Evolutionary conservation across 352 stramenopile genomes (phyloP), one percentile per base, ranked within the genome.

Genomic region (Phytophthora sansomeana): DNA sequence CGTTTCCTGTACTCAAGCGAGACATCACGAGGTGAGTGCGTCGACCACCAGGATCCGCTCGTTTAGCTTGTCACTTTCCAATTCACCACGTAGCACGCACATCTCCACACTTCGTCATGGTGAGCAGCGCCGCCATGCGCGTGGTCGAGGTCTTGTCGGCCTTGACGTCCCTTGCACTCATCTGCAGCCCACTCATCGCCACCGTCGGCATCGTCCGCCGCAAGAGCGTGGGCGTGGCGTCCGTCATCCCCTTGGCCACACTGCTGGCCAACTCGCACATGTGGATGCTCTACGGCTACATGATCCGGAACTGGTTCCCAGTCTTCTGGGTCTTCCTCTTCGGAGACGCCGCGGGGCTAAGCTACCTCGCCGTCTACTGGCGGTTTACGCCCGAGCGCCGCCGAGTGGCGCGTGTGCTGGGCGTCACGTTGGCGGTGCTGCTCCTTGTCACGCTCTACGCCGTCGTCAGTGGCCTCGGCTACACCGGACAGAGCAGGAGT

Each of bases 291-390:
- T 82, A 84, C 26, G 76, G 74, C 16, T 81, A 80, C 71, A 62
- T 80, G 49, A 57, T 53, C 6, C n/a, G 67, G 51, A 78, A 79
- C 41, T 75, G 72, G 51, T 80, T 84, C 57, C 76, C 73, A 2
- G 62, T 81, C n/a, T 78, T 84, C 51, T 59, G 44, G 16, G 58
- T 68, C 38, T 76, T 75, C 38, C 30, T 75, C 13, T 70, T 72
- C 26, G 74, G 71, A 8, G 71, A 75, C 29, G 11, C 78, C 16
- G 63, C 48, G 5, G 55, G 58, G 7, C 33, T 64, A 21, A 42
- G 69, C 26, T 89, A 81, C 61, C 52, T 86, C n/a, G 46, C 60
- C 3, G 68, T 86, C 7, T 86, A 85, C 63, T 87, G 77, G 43
- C 55, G 60, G 17, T 78, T 74, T 64, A 73, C 68, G 30, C 49